Percentiles rank a stretch among this genome's conserved stretches.
Conservation (phyloP, 1,139 yeast genomes). For the Hyphopichia pseudoburtonii region DNA sequence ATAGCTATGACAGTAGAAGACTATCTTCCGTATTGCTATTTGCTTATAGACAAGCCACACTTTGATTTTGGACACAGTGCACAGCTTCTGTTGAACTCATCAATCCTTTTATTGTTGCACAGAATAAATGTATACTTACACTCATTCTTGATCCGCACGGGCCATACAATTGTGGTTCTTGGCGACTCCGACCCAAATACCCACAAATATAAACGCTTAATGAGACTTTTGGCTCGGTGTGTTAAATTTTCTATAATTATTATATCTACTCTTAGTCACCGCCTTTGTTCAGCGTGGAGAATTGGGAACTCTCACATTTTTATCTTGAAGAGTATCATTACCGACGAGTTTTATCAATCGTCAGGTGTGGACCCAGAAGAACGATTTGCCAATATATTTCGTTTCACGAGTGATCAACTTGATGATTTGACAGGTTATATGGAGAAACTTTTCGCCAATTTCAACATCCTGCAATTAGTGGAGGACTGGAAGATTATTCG, state of each 20-base stretch:
- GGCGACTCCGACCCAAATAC: conserved; percentile 10
- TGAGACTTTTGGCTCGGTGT: conserved; percentile 6
- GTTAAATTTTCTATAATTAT: conserved; percentile 8
- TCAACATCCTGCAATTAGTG: conserved; percentile 1
- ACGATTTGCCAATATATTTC: neutral
- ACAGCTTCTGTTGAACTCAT: conserved; percentile 19
- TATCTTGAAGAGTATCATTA: conserved; percentile 3
- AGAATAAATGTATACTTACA: conserved; percentile 17
- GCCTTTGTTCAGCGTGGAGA: conserved; percentile 49
- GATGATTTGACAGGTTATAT: conserved; percentile 1
- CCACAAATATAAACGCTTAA: conserved; percentile 4
- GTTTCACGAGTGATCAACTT: conserved; percentile 1
- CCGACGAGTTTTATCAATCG: conserved; percentile 4
- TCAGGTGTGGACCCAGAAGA: neutral
- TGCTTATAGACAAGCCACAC: conserved; percentile 3
- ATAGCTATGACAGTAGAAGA: conserved; percentile 15
- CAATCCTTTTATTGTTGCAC: conserved; percentile 20
- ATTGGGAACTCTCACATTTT: conserved; percentile 6
- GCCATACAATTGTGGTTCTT: conserved; percentile 12
- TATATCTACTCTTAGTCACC: conserved; percentile 13
- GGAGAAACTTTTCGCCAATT: neutral
- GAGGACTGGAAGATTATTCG: conserved; percentile 1
- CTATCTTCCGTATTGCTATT: conserved; percentile 3
- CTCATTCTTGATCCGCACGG: conserved; percentile 17
- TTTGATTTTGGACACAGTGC: conserved; percentile 16